phyloP scores from a whole-genome alignment of 1,284 basidiomycete species.

The Porogramme epimiltina region DNA sequence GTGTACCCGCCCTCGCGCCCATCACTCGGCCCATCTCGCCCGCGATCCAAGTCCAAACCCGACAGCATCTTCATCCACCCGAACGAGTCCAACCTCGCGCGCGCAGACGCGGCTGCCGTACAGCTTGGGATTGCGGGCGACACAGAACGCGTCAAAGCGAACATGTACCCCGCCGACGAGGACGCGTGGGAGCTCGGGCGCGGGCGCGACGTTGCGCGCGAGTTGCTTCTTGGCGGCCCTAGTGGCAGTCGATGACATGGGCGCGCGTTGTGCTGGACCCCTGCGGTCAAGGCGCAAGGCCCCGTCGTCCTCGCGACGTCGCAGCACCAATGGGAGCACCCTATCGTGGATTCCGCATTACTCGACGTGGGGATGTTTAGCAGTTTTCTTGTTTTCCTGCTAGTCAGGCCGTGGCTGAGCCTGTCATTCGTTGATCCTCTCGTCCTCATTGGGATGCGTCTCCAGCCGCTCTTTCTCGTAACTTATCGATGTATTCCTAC shows the following conservation, averaged over 20 bases:
- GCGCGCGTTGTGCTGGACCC: too few relatives aligned
- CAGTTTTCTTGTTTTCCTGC: too few relatives aligned
- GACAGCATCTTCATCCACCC: slow-evolving; percentile 64
- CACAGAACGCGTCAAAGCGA: slow-evolving; percentile 41
- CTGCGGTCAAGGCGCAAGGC: too few relatives aligned
- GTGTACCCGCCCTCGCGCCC: slow-evolving; percentile 22
- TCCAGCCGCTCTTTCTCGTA: background rate
- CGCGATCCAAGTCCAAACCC: slow-evolving; percentile 55
- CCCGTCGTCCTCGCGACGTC: too few relatives aligned
- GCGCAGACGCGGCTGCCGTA: slow-evolving; percentile 59
- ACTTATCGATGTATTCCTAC: background rate
- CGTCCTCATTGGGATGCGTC: background rate
- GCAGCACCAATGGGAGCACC: too few relatives aligned
- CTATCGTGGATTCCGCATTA: too few relatives aligned
- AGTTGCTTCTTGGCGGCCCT: slow-evolving; percentile 16
- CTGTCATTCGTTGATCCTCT: background rate
- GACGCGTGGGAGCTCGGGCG: slow-evolving; percentile 42
- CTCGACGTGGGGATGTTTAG: too few relatives aligned
- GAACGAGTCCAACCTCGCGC: slow-evolving; percentile 57
- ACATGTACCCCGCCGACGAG: slow-evolving; percentile 31
- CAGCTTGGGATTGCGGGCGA: slow-evolving; percentile 52
- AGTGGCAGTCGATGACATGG: too few relatives aligned
- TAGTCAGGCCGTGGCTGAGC: too few relatives aligned
- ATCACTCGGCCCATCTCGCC: slow-evolving; percentile 24
- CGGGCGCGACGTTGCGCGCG: slow-evolving; percentile 41